Conservation (phyloP, 2,329 filamentous ascomycete genomes). For the Setomelanomma holmii region DNA sequence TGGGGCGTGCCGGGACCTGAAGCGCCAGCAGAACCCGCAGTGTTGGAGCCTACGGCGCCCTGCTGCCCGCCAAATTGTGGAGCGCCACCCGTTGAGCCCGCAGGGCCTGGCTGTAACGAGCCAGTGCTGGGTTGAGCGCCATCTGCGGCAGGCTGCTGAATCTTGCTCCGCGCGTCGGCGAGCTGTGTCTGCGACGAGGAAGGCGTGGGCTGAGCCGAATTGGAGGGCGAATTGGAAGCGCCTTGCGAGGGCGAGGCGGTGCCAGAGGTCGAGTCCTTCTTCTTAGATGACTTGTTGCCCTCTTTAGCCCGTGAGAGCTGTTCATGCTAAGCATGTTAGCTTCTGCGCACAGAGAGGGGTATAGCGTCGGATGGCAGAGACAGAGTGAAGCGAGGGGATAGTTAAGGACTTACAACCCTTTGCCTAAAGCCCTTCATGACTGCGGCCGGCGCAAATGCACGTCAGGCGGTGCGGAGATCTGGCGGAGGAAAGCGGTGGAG, state of each 20-base stretch:
- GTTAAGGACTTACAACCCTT: slow-evolving; percentile 79
- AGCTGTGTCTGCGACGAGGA: slow-evolving; percentile 89
- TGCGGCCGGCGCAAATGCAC: slow-evolving; percentile 52
- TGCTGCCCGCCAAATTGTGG: slow-evolving; percentile 44
- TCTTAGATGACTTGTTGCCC: slow-evolving; percentile 74
- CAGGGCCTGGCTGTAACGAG: slow-evolving; percentile 41
- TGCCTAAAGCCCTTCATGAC: slow-evolving; percentile 97
- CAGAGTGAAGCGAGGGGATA: slow-evolving; percentile 31
- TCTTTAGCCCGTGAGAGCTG: slow-evolving; percentile 93
- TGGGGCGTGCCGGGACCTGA: slow-evolving; percentile 63
- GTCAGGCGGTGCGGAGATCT: slow-evolving; percentile 36
- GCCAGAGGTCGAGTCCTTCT: slow-evolving; percentile 67
- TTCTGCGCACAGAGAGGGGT: slow-evolving; percentile 41
- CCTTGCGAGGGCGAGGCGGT: slow-evolving; percentile 78
- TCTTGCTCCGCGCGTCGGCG: slow-evolving; percentile 85
- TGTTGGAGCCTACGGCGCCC: slow-evolving; percentile 39
- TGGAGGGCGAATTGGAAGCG: slow-evolving; percentile 64
- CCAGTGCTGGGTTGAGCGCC: slow-evolving; percentile 29
- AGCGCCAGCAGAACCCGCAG: slow-evolving; percentile 57
- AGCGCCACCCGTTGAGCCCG: slow-evolving; percentile 36
- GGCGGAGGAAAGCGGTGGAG: slow-evolving; percentile 34
- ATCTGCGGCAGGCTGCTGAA: slow-evolving; percentile 60
- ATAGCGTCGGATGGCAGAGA: slow-evolving; percentile 27
- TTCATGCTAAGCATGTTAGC: slow-evolving; percentile 67
- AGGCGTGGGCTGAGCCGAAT: slow-evolving; percentile 73